Percentiles rank a stretch among this genome's conserved stretches.
phyloP scores from a whole-genome alignment of 345 rosid genomes.

The Cochlearia excelsa region DNA sequence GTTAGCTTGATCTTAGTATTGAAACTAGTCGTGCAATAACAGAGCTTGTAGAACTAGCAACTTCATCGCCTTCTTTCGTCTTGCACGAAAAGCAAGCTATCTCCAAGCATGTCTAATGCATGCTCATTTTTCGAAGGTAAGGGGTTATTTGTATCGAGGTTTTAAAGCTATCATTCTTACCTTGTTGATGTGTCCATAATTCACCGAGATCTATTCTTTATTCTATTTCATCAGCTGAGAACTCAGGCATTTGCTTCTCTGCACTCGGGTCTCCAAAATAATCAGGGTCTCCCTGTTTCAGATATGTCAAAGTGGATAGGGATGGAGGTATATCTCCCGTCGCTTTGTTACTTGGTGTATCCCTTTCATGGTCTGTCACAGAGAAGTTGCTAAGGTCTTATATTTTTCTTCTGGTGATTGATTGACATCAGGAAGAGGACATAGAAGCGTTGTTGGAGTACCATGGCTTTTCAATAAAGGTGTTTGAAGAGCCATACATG shows the following conservation, averaged over 20 bases:
- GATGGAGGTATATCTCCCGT: slow-evolving; percentile 62
- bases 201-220: slow-evolving; percentile 17
- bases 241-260: slow-evolving; percentile 91
- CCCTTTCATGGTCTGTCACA: slow-evolving; percentile 13
- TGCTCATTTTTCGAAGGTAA: slow-evolving; percentile 94
- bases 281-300: slow-evolving; percentile 86
- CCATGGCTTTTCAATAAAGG: slow-evolving; percentile 74
- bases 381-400: slow-evolving; percentile 31
- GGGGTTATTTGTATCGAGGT: slow-evolving; percentile 25
- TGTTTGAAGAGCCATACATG: slow-evolving; percentile 87
- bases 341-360: slow-evolving; percentile 10
- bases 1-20: slow-evolving; percentile 36
- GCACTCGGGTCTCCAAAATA: slow-evolving; percentile 74
- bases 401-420: slow-evolving; percentile 30
- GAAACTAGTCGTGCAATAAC: slow-evolving; percentile 38
- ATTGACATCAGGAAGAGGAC: slow-evolving; percentile 66
- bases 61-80: slow-evolving; percentile 84
- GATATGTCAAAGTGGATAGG: slow-evolving; percentile 81
- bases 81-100: slow-evolving; percentile 81
- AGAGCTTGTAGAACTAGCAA: slow-evolving; percentile 95
- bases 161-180: slow-evolving; percentile 18
- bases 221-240: slow-evolving; percentile 61
- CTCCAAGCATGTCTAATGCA: slow-evolving; percentile 99
- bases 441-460: slow-evolving; percentile 57
- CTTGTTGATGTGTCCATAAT: slow-evolving; percentile 15